Conservation (phyloP, 2,329 filamentous ascomycete genomes). For the Beauveria sp. region DNA sequence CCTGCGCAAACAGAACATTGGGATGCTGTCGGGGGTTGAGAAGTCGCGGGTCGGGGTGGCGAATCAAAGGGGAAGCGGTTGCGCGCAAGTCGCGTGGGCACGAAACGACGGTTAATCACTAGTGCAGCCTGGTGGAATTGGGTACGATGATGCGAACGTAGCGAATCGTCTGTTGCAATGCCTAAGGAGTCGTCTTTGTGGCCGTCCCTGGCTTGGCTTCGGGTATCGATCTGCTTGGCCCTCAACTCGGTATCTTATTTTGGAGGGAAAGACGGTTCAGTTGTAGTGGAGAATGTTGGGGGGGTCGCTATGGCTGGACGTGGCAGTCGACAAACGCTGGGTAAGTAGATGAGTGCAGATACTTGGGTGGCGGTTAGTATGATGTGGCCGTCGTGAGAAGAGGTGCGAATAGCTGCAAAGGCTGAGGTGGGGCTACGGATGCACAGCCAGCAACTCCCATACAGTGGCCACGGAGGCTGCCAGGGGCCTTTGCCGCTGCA, state of each 20-base stretch:
- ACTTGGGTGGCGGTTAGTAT: too few relatives aligned
- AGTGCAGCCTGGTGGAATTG: neutral
- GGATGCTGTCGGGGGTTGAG: slow-evolving; percentile 11
- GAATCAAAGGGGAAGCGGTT: neutral
- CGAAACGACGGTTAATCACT: too few relatives aligned
- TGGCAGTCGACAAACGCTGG: neutral
- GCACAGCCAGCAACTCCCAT: too few relatives aligned
- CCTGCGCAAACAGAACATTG: slow-evolving; percentile 59
- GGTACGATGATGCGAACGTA: neutral
- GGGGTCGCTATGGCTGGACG: neutral
- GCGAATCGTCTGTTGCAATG: neutral
- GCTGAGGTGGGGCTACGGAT: neutral
- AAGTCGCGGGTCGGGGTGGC: neutral
- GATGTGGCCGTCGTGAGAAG: neutral
- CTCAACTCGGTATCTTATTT: neutral
- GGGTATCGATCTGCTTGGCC: neutral
- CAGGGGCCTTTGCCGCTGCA: too few relatives aligned
- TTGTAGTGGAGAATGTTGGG: neutral
- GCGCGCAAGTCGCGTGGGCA: neutral
- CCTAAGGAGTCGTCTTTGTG: neutral
- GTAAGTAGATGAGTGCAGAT: neutral
- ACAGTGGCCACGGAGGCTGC: too few relatives aligned
- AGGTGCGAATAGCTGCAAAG: neutral
- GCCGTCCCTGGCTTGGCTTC: neutral
- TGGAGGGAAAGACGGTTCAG: neutral